Evolutionary conservation across 208 protist species (phyloP), one percentile per base, ranked within the genome.

Genomic region (Crithidia fasciculata): DNA sequence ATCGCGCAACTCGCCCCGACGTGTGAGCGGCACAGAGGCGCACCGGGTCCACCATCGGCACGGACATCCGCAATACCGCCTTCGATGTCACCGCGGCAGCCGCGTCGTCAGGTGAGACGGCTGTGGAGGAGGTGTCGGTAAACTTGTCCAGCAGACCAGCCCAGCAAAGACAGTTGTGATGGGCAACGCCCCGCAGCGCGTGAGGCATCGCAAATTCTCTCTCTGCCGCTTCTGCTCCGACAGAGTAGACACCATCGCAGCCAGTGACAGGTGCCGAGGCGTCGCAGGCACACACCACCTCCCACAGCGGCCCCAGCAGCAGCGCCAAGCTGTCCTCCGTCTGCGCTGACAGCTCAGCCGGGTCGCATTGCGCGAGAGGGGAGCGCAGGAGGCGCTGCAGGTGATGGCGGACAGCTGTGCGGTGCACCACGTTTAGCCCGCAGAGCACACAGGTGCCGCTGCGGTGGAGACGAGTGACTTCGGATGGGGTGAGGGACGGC

Each of bases 81-180:
- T 59, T 79, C 2, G 18, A 55, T 40, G 59, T n/a, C 45, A 4
- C 16, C 5, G 39, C 8, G 0, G 37, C 15, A n/a, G 64, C 53
- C n/a, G 28, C 28, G 28, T 28, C 28, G 28, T 28, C 28, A 28
- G 28, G 28, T 28, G 28, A 28, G 28, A 28, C 28, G 28, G 28
- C 28, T 28, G 28, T 28, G 28, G 28, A 28, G 28, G 73, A 76
- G 1, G 70, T 62, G 45, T 59, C 66, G 49, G 72, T 77, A 45
- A 64, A 78, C 56, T 45, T 39, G 28, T 74, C 77, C 39, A 92
- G 59, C 58, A 91, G n/a, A 12, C 85, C 86, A 3, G 70, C 54
- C 91, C 89, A 96, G 58, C 84, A 85, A n/a, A 96, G 66, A 58
- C 91, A 95, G 66, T 89, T 84, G 76, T 95, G 86, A 59, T 95